Evolutionary conservation across 495 filamentous ascomycete genomes (phyloP), one percentile per base, ranked within the genome.

Genomic region (Penicillium egyptiacum): DNA sequence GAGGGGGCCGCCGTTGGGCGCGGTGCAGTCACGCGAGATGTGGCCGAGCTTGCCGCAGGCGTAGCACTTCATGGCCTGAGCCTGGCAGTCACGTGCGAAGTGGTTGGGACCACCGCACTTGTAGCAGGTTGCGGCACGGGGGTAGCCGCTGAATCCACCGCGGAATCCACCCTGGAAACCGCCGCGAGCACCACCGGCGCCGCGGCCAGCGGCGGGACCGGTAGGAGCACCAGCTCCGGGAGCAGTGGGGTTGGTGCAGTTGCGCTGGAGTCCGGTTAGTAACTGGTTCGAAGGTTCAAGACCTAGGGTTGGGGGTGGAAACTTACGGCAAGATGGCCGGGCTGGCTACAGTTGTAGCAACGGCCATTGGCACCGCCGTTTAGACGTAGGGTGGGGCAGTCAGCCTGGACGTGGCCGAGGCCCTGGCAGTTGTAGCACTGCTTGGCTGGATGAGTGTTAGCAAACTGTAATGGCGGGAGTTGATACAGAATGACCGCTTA

Each of bases 401-500:
- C 95, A 59, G 95, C 95, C 79, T 99, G 95, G 67, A 99, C 94
- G 70, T 99, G 95, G 56, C 95, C 95, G 58, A 97, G 81, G 35
- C 95, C 95, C 77, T 98, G 94, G 81, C 95, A 99, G 79, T 98
- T 94, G 73, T 99, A 99, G 85, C 95, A 99, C 79, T 99, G 95
- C 85, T 99, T 99, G 40, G 90, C 84, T 87, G 64, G 53, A 67
- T 47, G 47, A n/a, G 31, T 49, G 46, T 63, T 62, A 76, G 76
- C 55, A 71, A 50, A 45, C 28, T 57, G n/a, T 28, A 42, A 53
- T 46, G 46, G 25, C n/a, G 12, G 49, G 7, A 19, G 42, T 33
- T 33, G 42, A 20, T 35, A 42, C 35, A 6, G 23, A 28, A 43
- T 55, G 44, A 57, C 58, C 49, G 57, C 84, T 77, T 83, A 87